Conservation (phyloP, 2,329 filamentous ascomycete genomes). For the Didymella arachidicola region DNA sequence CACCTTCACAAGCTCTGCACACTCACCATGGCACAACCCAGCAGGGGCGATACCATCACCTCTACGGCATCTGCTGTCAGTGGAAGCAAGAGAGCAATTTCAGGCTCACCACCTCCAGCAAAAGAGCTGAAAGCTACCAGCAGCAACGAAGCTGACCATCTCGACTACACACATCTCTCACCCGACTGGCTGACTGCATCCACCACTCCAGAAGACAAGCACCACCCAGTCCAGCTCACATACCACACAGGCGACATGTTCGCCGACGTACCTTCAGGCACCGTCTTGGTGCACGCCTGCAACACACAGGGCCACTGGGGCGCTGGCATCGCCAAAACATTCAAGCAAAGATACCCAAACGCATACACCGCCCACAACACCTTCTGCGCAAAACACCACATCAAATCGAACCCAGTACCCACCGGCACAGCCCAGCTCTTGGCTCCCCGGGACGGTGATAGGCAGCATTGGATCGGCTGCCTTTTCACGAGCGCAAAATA, state of each 20-base stretch:
- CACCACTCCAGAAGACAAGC: background rate
- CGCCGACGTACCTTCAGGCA: conserved; percentile 55
- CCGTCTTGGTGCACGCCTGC: conserved; percentile 66
- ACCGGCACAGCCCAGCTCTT: conserved; percentile 63
- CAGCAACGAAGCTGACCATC: background rate
- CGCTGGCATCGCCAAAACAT: conserved; percentile 63
- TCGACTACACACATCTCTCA: conserved; percentile 25
- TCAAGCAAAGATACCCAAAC: conserved; percentile 59
- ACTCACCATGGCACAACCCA: background rate
- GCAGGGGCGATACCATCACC: background rate
- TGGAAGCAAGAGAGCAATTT: background rate
- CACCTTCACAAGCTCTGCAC: too few species aligned
- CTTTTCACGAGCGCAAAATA: conserved; percentile 64
- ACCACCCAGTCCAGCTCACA: conserved; percentile 21
- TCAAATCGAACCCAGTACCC: conserved; percentile 36
- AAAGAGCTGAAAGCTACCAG: conserved; percentile 1
- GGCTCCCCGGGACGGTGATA: conserved; percentile 54
- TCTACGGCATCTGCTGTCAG: background rate
- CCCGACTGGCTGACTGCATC: background rate
- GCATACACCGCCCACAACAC: conserved; percentile 58
- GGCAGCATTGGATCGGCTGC: conserved; percentile 64
- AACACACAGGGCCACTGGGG: conserved; percentile 67
- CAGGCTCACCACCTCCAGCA: background rate
- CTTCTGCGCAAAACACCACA: conserved; percentile 54
- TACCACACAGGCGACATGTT: conserved; percentile 60